Base-by-base conservation (phyloP, 768 basidiomycete species). In the Cyclocybe cylindracea region DNA sequence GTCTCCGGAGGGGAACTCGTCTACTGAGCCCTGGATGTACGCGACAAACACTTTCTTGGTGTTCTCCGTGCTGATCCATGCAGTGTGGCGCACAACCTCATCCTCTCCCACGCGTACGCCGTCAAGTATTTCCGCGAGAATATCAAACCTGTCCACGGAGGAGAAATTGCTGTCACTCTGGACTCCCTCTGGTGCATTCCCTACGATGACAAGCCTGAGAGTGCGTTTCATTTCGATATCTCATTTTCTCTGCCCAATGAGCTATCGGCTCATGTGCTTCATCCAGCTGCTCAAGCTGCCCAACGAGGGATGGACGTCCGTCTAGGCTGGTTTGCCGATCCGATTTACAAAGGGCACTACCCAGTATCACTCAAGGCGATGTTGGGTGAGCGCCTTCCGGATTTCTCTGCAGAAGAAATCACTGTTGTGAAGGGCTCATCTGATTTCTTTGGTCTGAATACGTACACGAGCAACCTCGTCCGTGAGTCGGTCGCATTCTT, bases 291-390 rank as follows among this genome's bases (percentile, higher is more conserved):
- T 48, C 77, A 70, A 54, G 84, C 85, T 10, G 80, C 83, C 1
- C 85, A 86, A 62, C 74, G 79, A 51, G 83, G 84, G 50, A 69
- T 86, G 36, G 86, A 87, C 59, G 71, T 80, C 16, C 80, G 82
- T 13, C 76, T 89, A 31, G 60, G 66, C 7, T 66, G 64, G 62
- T 65, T 65, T 37, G 61, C 70, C 77, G 76, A 86, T 60, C 85
- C 85, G 3, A 85, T 89, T 50, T 87, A 87, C 69, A 82, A 84
- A 40, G 87, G 87, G 2, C 66, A 76, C 39, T 90, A 89, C 66
- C 87, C 89, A 2, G 59, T 63, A 0, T 73, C 73, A 42, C 71
- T 86, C 50, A 72, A 74, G 41, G 60, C 71, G 14, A 70, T 79
- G 44, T 66, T 82, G 35, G 78, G 79, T 10, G 73, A 75, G 39